Evolutionary conservation across 176 grass and related monocot species (phyloP).

Genomic region (Hyparrhenia diplandra): DNA sequence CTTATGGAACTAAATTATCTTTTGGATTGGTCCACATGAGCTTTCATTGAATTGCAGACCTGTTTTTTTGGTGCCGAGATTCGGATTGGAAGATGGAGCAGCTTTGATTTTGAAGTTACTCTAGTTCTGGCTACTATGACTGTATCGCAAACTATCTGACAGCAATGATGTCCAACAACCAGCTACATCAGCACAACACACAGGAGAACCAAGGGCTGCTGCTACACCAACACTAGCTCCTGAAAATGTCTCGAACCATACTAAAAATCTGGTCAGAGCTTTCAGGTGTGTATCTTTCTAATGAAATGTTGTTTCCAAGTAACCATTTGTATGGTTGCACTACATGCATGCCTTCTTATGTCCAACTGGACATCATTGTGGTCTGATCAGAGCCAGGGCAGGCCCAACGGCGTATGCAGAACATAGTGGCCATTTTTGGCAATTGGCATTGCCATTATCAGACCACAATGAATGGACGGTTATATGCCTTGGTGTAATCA

Average conservation of each 20-base stretch:
- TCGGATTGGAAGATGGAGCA: constrained; percentile 68
- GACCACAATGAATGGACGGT: constrained; percentile 10
- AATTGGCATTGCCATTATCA: constrained; percentile 11
- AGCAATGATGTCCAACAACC: constrained; percentile 34
- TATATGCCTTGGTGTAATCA: constrained; percentile 22
- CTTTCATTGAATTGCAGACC: constrained; percentile 46
- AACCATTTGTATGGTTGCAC: constrained; percentile 8
- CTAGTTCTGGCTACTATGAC: constrained; percentile 88
- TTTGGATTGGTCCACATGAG: constrained; percentile 12
- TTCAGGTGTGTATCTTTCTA: constrained; percentile 58
- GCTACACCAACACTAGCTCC: constrained; percentile 39
- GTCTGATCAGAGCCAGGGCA: constrained; percentile 15
- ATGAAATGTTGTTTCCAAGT: neutral
- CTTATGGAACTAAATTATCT: constrained; percentile 2
- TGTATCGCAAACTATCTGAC: constrained; percentile 63
- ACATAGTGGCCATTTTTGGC: constrained; percentile 10
- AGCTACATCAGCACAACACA: constrained; percentile 36
- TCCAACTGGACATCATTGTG: constrained; percentile 12
- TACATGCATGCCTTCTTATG: constrained; percentile 14
- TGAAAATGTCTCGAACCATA: constrained; percentile 66
- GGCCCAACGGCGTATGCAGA: constrained; percentile 1
- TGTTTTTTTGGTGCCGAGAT: constrained; percentile 71
- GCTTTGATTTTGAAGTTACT: constrained; percentile 74
- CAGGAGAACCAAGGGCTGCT: constrained; percentile 46
- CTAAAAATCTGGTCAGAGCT: constrained; percentile 97